These are phyloP conservation scores for Zalaria obscura DNA, from an alignment of 2,329 filamentous ascomycete genomes.

Conservation along the genomic window DNA sequence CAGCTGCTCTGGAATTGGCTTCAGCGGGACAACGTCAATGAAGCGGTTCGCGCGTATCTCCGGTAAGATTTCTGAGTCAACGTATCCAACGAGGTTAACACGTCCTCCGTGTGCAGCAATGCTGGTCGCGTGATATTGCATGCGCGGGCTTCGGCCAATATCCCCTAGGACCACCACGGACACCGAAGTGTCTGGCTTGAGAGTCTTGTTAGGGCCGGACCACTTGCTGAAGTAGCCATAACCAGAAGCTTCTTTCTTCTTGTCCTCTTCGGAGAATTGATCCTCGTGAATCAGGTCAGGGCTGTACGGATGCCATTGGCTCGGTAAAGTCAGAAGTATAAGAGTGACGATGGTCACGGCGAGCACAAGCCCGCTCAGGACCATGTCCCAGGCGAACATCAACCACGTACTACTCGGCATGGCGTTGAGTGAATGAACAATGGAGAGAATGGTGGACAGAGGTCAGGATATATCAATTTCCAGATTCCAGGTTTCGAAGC, in stretches of 20 bases:
- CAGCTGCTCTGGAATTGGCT: conserved; percentile 51
- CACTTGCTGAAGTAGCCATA: conserved; percentile 15
- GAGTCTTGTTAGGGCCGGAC: conserved; percentile 10
- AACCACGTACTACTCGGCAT: conserved; percentile 17
- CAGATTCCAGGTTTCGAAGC: background rate
- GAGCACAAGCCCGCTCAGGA: conserved; percentile 24
- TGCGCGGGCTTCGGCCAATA: conserved; percentile 87
- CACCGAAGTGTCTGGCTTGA: conserved; percentile 36
- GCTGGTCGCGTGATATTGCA: conserved; percentile 96
- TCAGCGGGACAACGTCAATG: conserved; percentile 59
- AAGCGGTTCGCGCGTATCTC: conserved; percentile 54
- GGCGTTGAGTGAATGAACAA: background rate
- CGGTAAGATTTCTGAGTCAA: conserved; percentile 71
- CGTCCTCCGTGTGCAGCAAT: conserved; percentile 67
- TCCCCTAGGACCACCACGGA: conserved; percentile 90
- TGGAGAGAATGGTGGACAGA: no score
- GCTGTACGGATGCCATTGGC: conserved; percentile 31
- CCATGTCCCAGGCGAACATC: conserved; percentile 17
- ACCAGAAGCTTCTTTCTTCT: conserved; percentile 14
- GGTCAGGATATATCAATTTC: no score
- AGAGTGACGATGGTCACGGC: conserved; percentile 34
- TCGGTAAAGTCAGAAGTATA: conserved; percentile 38
- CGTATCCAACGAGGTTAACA: conserved; percentile 80
- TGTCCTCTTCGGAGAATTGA: conserved; percentile 15
- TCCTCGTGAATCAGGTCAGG: conserved; percentile 11